phyloP scores from a whole-genome alignment of 257 asterid species.

The Perilla frutescens region DNA sequence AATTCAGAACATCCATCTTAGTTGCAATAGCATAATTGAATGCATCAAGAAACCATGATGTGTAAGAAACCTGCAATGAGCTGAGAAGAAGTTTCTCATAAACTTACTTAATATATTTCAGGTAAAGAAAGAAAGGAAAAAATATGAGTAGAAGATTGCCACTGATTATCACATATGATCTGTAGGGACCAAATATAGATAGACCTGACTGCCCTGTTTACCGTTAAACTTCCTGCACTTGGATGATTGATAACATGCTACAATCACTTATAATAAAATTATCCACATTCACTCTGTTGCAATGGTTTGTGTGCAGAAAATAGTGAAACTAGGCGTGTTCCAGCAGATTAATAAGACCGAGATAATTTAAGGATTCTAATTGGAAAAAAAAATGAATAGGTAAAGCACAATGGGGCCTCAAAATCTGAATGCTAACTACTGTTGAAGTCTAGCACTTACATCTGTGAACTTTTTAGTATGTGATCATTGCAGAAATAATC shows the following conservation, averaged over 20 bases:
- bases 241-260: constrained; percentile 11
- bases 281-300: constrained; percentile 16
- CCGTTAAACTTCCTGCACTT: constrained; percentile 6
- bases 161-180: constrained; percentile 15
- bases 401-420: constrained; percentile 1
- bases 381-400: neutral
- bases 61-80: constrained; percentile 97
- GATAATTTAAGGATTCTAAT: neutral
- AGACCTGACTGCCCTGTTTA: neutral
- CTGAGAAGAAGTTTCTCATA: constrained; percentile 89
- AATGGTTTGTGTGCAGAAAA: constrained; percentile 3
- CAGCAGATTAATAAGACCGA: neutral
- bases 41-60: constrained; percentile 99
- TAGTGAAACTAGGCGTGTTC: neutral
- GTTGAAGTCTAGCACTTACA: constrained; percentile 12
- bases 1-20: constrained; percentile 95
- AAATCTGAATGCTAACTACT: neutral
- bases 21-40: constrained; percentile 97
- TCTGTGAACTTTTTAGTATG: constrained; percentile 26
- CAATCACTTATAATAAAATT: constrained; percentile 2
- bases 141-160: neutral
- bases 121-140: constrained; percentile 30
- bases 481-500: neutral
- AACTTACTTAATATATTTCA: constrained; percentile 53
- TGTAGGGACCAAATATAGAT: constrained; percentile 4